phyloP scores from a whole-genome alignment of 1,284 basidiomycete species.

The Binderoboletus segoi region DNA sequence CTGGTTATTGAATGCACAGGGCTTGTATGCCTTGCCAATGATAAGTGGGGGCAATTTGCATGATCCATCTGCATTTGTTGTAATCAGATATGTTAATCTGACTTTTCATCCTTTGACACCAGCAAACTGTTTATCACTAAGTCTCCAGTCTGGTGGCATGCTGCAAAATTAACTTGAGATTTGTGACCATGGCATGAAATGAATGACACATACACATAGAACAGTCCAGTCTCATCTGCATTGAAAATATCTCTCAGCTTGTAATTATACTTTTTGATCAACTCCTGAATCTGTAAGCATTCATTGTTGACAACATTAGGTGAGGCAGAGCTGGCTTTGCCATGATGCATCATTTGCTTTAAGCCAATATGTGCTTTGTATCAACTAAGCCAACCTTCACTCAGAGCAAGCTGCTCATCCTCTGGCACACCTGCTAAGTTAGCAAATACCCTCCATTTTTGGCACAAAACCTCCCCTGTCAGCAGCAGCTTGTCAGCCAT shows the following conservation, averaged over 20 bases:
- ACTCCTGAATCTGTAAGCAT: background rate
- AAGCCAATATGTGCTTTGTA: background rate
- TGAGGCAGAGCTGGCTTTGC: constrained; percentile 2
- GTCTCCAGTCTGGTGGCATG: too few species aligned
- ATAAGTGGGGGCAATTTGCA: too few species aligned
- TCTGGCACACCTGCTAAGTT: constrained; percentile 1
- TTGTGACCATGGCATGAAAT: too few species aligned
- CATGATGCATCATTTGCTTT: background rate
- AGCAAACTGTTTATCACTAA: too few species aligned
- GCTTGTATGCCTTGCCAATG: background rate
- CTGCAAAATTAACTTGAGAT: too few species aligned
- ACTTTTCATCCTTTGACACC: too few species aligned
- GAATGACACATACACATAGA: constrained; percentile 5
- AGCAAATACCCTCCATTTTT: constrained; percentile 2
- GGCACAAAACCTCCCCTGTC: background rate
- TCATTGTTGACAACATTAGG: background rate
- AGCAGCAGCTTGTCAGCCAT: background rate
- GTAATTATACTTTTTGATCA: background rate
- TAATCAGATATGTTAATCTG: too few species aligned
- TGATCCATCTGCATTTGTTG: too few species aligned
- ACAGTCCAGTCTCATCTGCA: background rate
- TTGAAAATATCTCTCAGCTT: constrained; percentile 11
- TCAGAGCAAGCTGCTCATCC: background rate
- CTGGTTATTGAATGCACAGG: background rate
- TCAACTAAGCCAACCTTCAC: background rate